Base-by-base conservation (phyloP, 2,329 filamentous ascomycete genomes). In the Fusarium annulatum region DNA sequence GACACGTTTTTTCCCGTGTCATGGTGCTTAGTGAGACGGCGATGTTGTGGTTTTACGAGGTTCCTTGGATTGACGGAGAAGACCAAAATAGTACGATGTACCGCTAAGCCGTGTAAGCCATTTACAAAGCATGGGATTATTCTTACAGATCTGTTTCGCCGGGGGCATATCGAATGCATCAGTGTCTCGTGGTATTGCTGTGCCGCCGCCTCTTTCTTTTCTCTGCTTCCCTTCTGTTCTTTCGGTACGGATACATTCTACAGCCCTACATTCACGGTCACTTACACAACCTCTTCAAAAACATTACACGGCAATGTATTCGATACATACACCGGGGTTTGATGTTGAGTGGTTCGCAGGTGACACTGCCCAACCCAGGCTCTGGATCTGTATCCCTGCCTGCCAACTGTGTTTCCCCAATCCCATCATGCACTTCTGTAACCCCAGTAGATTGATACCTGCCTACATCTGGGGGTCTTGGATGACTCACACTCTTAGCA, bases 351-450 rank as follows among this genome's bases (percentile, higher is more conserved):
- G 70, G 72, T 73, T 78, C 66, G 59, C 62, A 52, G 53, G 59
- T 63, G 56, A 65, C 49, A 55, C 43, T 63, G 58, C 59, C 30
- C 52, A 59, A 39, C 52, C 53, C 48, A 51, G 58, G 57, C 46
- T 69, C 60, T 65, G 72, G 70, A 70, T 78, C 68, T 58, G 61
- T 55, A 78, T 75, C 76, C 76, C 76, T 78, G 71, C 61, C 68
- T 72, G 68, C 66, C 68, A 76, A 52, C 58, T 48, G 64, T 60
- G 49, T 52, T 67, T 67, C 59, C 59, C 58, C 62, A 62, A 45
- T 57, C 33, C 39, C 55, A 53, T 57, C 39, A 49, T 49, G 23
- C 53, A 43, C 43, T 43, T 33, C 38, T 34, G 34, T 48, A 39
- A 46, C 65, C 65, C 48, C 45, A 38, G 36, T 33, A 33, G 33